A percentile compares a stretch with the other conserved stretches of the same genome.
phyloP scores from a whole-genome alignment of 2,329 filamentous ascomycete genomes.

The Chaetomiaceae sp. region DNA sequence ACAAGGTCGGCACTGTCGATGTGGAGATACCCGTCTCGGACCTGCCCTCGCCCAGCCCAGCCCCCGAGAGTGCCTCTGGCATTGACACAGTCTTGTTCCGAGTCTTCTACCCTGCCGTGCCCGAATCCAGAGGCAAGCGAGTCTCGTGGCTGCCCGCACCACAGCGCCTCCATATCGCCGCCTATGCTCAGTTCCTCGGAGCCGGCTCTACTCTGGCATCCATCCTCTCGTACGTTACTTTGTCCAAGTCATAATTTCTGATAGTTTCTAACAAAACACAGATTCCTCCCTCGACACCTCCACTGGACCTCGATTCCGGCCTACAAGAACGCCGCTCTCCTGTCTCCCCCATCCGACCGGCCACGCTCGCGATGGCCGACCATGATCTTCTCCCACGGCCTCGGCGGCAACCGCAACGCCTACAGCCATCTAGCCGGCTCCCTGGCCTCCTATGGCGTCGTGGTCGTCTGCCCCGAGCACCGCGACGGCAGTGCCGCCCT shows the following conservation, averaged over 20 bases:
- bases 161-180: constrained; percentile 67
- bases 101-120: constrained; percentile 71
- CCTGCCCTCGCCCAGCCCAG: constrained; percentile 49
- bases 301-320: constrained; percentile 71
- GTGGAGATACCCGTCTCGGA: constrained; percentile 70
- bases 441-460: constrained; percentile 73
- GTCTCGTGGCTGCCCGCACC: constrained; percentile 76
- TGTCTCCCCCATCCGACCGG: constrained; percentile 43
- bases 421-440: constrained; percentile 81
- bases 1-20: constrained; percentile 75
- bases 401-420: constrained; percentile 75
- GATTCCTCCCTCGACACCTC: constrained; percentile 65
- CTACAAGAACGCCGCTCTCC: constrained; percentile 64
- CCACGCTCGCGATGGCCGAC: constrained; percentile 62
- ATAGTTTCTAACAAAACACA: not conserved
- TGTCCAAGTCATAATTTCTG: too few relatives aligned
- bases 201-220: constrained; percentile 54
- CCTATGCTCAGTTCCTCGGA: constrained; percentile 73
- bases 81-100: constrained; percentile 75
- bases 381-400: constrained; percentile 80
- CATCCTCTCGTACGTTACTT: constrained; percentile 53
- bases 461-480: constrained; percentile 79
- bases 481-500: constrained; percentile 75
- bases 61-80: constrained; percentile 49
- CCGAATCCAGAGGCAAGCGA: constrained; percentile 49